Evolutionary conservation across 208 protist species (phyloP), one percentile per base, ranked within the genome.

Genomic region (Naegleria gruberi): DNA sequence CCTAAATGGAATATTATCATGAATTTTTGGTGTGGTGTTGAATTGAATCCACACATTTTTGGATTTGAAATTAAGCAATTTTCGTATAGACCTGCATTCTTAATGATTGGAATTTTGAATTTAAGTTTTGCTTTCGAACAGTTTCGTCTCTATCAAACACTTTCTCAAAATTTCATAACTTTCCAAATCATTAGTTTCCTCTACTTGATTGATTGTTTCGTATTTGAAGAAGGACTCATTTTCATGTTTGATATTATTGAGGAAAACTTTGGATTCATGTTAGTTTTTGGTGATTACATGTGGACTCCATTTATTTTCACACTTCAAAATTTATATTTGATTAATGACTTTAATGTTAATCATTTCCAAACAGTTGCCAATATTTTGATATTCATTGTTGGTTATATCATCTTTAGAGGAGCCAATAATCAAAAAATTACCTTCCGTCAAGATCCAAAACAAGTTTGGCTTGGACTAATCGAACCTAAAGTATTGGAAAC

Each of bases 231-330:
- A 19, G 83, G 90, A 43, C 43, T 93, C 2, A 57, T 95, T 23
- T 91, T 89, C 12, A 96, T 94, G 30, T 93, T 94, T 82, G 95
- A 96, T 90, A 95, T 96, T 34, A 94, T 92, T 55, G 81, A 87
- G 55, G 95, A 96, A 19, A 92, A 95, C 47, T 96, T 94, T 87
- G 95, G 94, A 41, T 96, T 94, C 57, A 95, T 95, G 92, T 88
- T 96, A 26, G 57, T 89, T 45, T 95, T 92, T 55, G 95, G 95
- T 57, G 94, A 95, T 86, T 73, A 93, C 2, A 81, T 77, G 23
- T 95, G 94, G 93, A 90, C 96, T 4, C 92, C 94, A 40, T 92
- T 92, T 57, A 92, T 91, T 23, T 96, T 94, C 87, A 92, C 91
- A 23, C 83, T 94, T 41, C 94, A 95, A 91, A 89, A 46, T n/a